Percentiles rank a stretch among this genome's conserved stretches.
These are phyloP conservation scores for Dalbergia cochinchinensis DNA, from an alignment of 306 rosid genomes.

Conservation along the genomic window DNA sequence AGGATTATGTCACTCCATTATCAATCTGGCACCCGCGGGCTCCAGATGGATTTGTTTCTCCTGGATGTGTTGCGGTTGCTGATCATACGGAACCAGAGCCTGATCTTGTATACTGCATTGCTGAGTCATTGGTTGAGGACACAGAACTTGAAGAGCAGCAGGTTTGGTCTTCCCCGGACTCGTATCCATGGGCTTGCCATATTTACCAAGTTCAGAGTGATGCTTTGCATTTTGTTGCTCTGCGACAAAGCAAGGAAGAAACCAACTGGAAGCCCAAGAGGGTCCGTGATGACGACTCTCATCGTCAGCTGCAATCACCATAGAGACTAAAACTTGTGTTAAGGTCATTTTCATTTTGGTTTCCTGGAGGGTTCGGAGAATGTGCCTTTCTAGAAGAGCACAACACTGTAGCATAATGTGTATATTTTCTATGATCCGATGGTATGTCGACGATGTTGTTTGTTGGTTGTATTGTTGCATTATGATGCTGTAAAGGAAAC, in stretches of 20 bases:
- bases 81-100: slow-evolving; percentile 77
- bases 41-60: slow-evolving; percentile 90
- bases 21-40: slow-evolving; percentile 97
- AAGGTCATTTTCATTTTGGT: neutral
- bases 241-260: slow-evolving; percentile 81
- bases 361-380: slow-evolving; percentile 3
- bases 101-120: slow-evolving; percentile 70
- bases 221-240: slow-evolving; percentile 88
- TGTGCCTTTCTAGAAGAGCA: slow-evolving; percentile 14
- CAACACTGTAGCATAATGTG: neutral
- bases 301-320: slow-evolving; percentile 47
- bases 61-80: slow-evolving; percentile 83
- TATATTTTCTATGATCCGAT: slow-evolving; percentile 25
- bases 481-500: slow-evolving; percentile 6
- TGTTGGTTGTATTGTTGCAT: neutral
- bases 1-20: slow-evolving; percentile 71
- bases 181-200: slow-evolving; percentile 94
- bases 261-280: slow-evolving; percentile 79
- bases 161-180: slow-evolving; percentile 86
- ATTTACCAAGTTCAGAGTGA: slow-evolving; percentile 88
- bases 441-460: slow-evolving; percentile 9
- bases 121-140: slow-evolving; percentile 82
- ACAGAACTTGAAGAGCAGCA: slow-evolving; percentile 81
- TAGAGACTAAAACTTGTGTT: slow-evolving; percentile 29
- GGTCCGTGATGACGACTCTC: slow-evolving; percentile 71